Conservation (phyloP, 768 basidiomycete genomes). For the Porphyrellus cyaneotinctus region DNA sequence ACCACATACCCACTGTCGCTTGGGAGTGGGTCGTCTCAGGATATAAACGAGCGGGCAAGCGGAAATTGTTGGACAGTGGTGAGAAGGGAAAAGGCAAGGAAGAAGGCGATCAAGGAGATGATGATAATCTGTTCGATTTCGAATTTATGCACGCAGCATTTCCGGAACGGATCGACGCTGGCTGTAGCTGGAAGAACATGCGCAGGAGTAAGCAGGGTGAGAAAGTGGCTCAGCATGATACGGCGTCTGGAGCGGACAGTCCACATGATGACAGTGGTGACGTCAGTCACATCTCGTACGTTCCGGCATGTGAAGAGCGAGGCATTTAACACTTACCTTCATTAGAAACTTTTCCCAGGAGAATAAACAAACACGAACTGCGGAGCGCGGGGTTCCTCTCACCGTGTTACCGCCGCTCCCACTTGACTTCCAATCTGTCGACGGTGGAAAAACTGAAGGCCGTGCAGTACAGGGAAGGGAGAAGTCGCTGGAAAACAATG, state of each 20-base stretch:
- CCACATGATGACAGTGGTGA: constrained; percentile 26
- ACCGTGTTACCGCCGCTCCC: constrained; percentile 26
- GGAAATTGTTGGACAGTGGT: constrained; percentile 4
- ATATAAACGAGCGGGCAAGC: constrained; percentile 25
- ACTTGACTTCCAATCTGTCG: constrained; percentile 11
- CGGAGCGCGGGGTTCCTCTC: constrained; percentile 5
- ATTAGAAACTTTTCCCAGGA: constrained; percentile 39
- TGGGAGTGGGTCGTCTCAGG: constrained; percentile 60
- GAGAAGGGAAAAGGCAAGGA: constrained; percentile 14
- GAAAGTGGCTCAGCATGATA: not conserved
- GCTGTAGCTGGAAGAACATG: constrained; percentile 23
- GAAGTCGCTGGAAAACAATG: constrained; percentile 23
- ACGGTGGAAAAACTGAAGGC: not conserved
- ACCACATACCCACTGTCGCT: constrained; percentile 57
- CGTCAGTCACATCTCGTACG: constrained; percentile 48
- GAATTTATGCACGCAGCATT: constrained; percentile 48
- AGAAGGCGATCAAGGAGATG: not conserved
- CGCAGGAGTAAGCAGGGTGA: not conserved
- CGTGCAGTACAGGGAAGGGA: not conserved
- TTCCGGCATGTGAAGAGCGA: not conserved
- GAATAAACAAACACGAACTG: not conserved
- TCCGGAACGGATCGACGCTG: constrained; percentile 44
- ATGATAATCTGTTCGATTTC: constrained; percentile 27
- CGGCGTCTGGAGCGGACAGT: not conserved
- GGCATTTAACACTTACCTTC: constrained; percentile 12